These are phyloP conservation scores for Paraconiothyrium brasiliense DNA, from an alignment of 2,329 filamentous ascomycete genomes.

Conservation along the genomic window DNA sequence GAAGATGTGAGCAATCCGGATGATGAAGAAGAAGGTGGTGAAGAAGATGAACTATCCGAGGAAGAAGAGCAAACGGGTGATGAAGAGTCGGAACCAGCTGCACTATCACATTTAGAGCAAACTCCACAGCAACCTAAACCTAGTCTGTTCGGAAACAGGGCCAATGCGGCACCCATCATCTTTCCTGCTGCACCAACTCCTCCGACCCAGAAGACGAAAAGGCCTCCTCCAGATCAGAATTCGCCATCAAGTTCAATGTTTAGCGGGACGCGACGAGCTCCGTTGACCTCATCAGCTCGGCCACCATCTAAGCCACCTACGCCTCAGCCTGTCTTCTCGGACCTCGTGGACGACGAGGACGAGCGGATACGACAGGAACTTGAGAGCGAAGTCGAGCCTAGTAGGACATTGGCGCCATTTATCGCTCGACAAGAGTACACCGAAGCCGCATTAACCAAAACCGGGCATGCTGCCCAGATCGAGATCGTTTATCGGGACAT, in stretches of 20 bases:
- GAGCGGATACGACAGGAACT: constrained; percentile 72
- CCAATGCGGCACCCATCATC: constrained; percentile 33
- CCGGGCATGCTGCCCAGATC: constrained; percentile 57
- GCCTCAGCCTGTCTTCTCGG: constrained; percentile 48
- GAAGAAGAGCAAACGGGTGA: constrained; percentile 54
- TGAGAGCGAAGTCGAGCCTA: constrained; percentile 68
- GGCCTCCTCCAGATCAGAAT: neutral
- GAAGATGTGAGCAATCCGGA: constrained; percentile 52
- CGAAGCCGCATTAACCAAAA: constrained; percentile 48
- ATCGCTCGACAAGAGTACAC: constrained; percentile 64
- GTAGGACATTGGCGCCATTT: constrained; percentile 71
- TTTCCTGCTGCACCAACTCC: constrained; percentile 46
- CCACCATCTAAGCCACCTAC: constrained; percentile 47
- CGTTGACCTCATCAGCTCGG: constrained; percentile 40
- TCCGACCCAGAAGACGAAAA: constrained; percentile 32
- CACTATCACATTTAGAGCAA: constrained; percentile 31
- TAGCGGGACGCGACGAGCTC: constrained; percentile 36
- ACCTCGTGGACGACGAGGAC: constrained; percentile 67
- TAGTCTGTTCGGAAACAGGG: constrained; percentile 34
- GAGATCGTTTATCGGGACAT: constrained; percentile 75
- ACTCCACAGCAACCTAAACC: constrained; percentile 27
- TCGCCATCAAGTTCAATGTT: constrained; percentile 60
- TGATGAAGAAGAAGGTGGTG: constrained; percentile 36
- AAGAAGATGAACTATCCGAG: constrained; percentile 28
- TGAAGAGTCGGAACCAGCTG: constrained; percentile 51